Base-by-base conservation (phyloP, 2,329 filamentous ascomycete species). In the Tolypocladium tundrense region DNA sequence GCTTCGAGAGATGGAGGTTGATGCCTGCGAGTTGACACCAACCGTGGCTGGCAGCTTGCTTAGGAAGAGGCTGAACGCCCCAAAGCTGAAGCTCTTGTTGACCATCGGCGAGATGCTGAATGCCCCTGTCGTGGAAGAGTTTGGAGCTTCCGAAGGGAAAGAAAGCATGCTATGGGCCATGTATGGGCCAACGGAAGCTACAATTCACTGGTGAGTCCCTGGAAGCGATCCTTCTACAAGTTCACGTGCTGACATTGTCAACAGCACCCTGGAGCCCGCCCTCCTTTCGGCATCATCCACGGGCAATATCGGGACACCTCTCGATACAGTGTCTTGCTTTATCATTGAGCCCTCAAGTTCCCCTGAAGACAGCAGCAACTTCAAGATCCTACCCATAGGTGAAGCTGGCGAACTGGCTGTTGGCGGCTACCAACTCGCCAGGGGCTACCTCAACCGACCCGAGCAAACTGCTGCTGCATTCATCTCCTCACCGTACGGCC, bases 21-120 rank as follows among this genome's bases (percentile, higher is more conserved):
- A 97, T 72, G 91, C 89, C 1, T 91, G 88, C 61, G 92, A 96
- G 72, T 77, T 97, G 56, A 97, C 92, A 0, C 92, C 92, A 0
- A 96, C 90, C 0, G 91, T 96, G 13, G 90, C 88, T 0, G 87
- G 86, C 11, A 91, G 88, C 64, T 74, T 97, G 11, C 73, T 97
- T 21, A 81, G 83, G 27, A 84, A 75, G n/a, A 80, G 90, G 62
- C 69, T 77, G 2, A 83, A 82, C 54, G 90, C 86, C 0, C 91
- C 91, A 0, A 73, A 75, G 0, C 71, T 97, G 42, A 84, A 80
- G 56, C 72, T 92, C 0, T 77, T 97, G 0, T 74, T 97, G 31
- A 96, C 91, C 0, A 96, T 96, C 63, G 92, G 92, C 7, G 92
- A 97, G 71, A 96, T 96, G 91, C 80, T 97, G 41, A 96, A 88